Conservation (phyloP, 768 basidiomycete species). For the Rubroboletus pulcherrimus region DNA sequence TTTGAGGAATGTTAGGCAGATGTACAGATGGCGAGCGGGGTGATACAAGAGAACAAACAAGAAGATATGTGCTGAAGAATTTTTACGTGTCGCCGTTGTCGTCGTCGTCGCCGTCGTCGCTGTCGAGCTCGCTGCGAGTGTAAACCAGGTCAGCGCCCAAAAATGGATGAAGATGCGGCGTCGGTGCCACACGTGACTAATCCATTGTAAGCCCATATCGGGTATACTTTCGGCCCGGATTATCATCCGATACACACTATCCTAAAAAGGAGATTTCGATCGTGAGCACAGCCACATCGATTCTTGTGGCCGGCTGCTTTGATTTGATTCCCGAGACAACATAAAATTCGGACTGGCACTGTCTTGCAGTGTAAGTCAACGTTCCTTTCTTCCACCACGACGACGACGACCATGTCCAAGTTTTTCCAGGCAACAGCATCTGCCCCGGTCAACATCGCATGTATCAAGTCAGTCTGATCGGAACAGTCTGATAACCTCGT, state of each 20-base stretch:
- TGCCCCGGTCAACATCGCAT: slow-evolving; percentile 97
- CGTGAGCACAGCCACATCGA: slow-evolving; percentile 20
- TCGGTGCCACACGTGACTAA: slow-evolving; percentile 20
- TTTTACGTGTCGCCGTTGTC: slow-evolving; percentile 16
- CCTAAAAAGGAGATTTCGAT: slow-evolving; percentile 15
- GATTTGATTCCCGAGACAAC: slow-evolving; percentile 13
- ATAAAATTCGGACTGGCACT: background rate
- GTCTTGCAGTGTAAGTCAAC: background rate
- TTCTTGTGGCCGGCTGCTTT: background rate
- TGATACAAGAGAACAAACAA: slow-evolving; percentile 14
- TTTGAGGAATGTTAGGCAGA: background rate
- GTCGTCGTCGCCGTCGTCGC: slow-evolving; percentile 12
- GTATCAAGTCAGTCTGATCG: slow-evolving; percentile 71
- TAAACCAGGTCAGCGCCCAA: slow-evolving; percentile 27
- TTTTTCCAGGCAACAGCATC: slow-evolving; percentile 80
- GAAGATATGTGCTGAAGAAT: slow-evolving; percentile 13
- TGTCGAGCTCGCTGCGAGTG: slow-evolving; percentile 15
- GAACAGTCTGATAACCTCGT: background rate
- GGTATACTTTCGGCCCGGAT: slow-evolving; percentile 13
- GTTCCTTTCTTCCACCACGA: slow-evolving; percentile 2
- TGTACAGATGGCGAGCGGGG: slow-evolving; percentile 10
- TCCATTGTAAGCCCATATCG: slow-evolving; percentile 6
- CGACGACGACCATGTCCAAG: slow-evolving; percentile 45
- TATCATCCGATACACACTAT: background rate
- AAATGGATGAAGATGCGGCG: slow-evolving; percentile 15